A percentile compares a stretch with the other conserved stretches of the same genome.
Conservation (phyloP, 1,284 basidiomycete species). For the Cryptococcus sp. region DNA sequence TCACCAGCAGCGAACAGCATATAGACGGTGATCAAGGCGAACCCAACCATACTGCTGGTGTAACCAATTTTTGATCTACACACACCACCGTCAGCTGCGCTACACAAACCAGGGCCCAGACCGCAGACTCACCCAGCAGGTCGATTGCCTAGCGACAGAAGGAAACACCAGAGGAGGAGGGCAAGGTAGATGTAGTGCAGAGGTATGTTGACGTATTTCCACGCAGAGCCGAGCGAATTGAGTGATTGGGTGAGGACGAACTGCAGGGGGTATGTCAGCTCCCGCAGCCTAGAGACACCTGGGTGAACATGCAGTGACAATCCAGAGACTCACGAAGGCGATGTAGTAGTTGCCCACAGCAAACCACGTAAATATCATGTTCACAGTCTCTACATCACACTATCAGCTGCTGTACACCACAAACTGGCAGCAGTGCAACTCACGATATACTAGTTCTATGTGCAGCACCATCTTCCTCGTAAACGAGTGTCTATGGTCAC, state of each 20-base stretch:
- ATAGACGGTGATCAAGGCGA: constrained; percentile 82
- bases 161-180: constrained; percentile 81
- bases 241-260: constrained; percentile 33
- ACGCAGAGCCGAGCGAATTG: constrained; percentile 28
- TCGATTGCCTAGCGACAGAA: constrained; percentile 84
- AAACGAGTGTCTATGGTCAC: constrained; percentile 60
- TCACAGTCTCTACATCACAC: constrained; percentile 62
- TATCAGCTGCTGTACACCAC: too few relatives aligned
- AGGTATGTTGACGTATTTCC: constrained; percentile 67
- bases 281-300: too few relatives aligned
- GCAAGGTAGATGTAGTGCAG: constrained; percentile 85
- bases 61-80: constrained; percentile 67
- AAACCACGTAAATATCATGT: constrained; percentile 90
- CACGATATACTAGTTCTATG: constrained; percentile 82
- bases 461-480: constrained; percentile 90
- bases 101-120: background rate
- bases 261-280: constrained; percentile 8
- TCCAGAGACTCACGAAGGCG: constrained; percentile 59
- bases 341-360: constrained; percentile 86
- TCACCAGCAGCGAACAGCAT: constrained; percentile 67
- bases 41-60: constrained; percentile 75
- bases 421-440: constrained; percentile 9
- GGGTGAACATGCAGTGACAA: constrained; percentile 52
- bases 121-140: constrained; percentile 65
- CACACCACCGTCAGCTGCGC: background rate